Evolutionary conservation across 1,284 basidiomycete species (phyloP).

Genomic region (Amylostereum areolatum): DNA sequence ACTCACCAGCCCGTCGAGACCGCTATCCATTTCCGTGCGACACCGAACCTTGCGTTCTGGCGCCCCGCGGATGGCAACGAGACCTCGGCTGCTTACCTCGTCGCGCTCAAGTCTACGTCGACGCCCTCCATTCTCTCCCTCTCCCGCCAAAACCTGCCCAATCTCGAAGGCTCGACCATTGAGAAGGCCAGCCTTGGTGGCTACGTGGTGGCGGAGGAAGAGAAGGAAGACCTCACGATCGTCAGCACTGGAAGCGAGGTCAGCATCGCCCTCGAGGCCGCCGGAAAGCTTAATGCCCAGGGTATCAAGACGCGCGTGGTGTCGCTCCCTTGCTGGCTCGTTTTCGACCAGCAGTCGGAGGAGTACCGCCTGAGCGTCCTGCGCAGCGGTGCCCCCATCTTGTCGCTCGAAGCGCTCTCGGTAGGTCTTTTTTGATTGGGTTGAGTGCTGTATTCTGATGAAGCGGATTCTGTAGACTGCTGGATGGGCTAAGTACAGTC

Average conservation of each 20-base stretch:
- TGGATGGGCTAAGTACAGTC: slow-evolving; percentile 85
- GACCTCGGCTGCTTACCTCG: slow-evolving; percentile 85
- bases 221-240: slow-evolving; percentile 77
- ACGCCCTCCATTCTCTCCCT: slow-evolving; percentile 88
- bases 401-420: slow-evolving; percentile 84
- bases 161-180: slow-evolving; percentile 84
- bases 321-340: slow-evolving; percentile 84
- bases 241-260: slow-evolving; percentile 90
- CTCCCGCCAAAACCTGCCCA: slow-evolving; percentile 89
- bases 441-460: slow-evolving; percentile 1
- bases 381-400: slow-evolving; percentile 82
- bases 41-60: slow-evolving; percentile 90
- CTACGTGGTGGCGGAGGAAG: slow-evolving; percentile 83
- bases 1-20: slow-evolving; percentile 96
- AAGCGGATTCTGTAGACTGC: slow-evolving; percentile 40
- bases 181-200: slow-evolving; percentile 83
- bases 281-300: slow-evolving; percentile 66
- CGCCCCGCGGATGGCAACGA: slow-evolving; percentile 93
- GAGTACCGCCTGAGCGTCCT: slow-evolving; percentile 83
- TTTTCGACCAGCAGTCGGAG: slow-evolving; percentile 81
- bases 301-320: slow-evolving; percentile 82
- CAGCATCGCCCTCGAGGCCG: slow-evolving; percentile 80
- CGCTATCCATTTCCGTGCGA: slow-evolving; percentile 80
- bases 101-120: slow-evolving; percentile 65
- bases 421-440: slow-evolving; percentile 27